Conservation (phyloP, 2,329 filamentous ascomycete genomes). For the Delphinella strobiligena region DNA sequence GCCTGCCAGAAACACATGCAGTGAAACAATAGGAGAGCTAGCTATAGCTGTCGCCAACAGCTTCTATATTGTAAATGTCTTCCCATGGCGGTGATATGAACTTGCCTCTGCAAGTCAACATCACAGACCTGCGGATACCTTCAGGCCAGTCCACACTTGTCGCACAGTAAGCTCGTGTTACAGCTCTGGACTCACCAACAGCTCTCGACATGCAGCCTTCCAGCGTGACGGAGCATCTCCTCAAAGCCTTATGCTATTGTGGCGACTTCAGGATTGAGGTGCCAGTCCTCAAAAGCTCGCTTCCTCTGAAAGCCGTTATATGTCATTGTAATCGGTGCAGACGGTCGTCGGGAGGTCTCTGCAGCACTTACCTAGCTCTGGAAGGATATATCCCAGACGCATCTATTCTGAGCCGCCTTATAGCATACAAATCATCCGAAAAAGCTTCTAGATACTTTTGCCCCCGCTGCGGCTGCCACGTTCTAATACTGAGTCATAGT, state of each 20-base stretch:
- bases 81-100: too few species aligned
- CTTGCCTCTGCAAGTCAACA: too few species aligned
- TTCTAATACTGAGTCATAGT: constrained; percentile 12
- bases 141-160: too few species aligned
- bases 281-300: not conserved
- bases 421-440: not conserved
- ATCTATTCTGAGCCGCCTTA: not conserved
- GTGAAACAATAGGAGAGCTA: too few species aligned
- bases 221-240: not conserved
- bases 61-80: too few species aligned
- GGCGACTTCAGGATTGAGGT: constrained; percentile 1
- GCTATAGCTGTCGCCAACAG: too few species aligned
- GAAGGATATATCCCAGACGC: not conserved
- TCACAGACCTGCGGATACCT: too few species aligned
- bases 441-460: constrained; percentile 34
- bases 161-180: too few species aligned
- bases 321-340: constrained; percentile 7
- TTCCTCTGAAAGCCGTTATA: constrained; percentile 1
- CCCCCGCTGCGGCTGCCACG: constrained; percentile 36
- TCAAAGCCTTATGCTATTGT: constrained; percentile 2
- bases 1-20: too few species aligned
- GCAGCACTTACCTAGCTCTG: constrained; percentile 29
- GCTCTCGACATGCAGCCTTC: too few species aligned
- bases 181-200: too few species aligned
- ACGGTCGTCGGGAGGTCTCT: constrained; percentile 11